A percentile compares a stretch with the other conserved stretches of the same genome.
phyloP scores from a whole-genome alignment of 2,329 filamentous ascomycete species.

The Mollisia scopiformis region DNA sequence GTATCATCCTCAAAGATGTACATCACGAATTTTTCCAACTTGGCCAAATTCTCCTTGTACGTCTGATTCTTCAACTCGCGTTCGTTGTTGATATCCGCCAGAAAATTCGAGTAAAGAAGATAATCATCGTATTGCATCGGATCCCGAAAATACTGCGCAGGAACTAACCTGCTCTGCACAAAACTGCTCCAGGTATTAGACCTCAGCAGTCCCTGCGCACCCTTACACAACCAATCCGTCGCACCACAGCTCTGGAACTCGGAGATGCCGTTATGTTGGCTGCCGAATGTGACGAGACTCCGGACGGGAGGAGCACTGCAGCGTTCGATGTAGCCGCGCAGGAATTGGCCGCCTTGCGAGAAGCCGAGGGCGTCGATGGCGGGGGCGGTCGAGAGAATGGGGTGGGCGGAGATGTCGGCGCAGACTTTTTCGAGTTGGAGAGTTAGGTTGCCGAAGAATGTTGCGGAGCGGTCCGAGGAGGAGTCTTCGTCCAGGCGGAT shows the following conservation, averaged over 20 bases:
- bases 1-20: constrained; percentile 86
- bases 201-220: constrained; percentile 76
- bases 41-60: constrained; percentile 73
- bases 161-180: constrained; percentile 81
- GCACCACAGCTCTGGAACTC: constrained; percentile 75
- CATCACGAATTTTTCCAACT: constrained; percentile 81
- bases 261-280: constrained; percentile 80
- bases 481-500: constrained; percentile 68
- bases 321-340: constrained; percentile 87
- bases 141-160: constrained; percentile 93
- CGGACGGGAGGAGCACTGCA: constrained; percentile 68
- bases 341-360: constrained; percentile 93
- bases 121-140: constrained; percentile 71
- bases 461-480: constrained; percentile 74
- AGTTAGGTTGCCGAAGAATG: constrained; percentile 90
- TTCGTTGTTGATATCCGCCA: constrained; percentile 98
- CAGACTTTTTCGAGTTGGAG: constrained; percentile 78
- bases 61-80: constrained; percentile 69
- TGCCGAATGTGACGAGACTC: constrained; percentile 71
- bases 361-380: constrained; percentile 92
- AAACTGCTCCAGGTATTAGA: constrained; percentile 79
- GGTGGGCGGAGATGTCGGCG: constrained; percentile 72
- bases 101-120: constrained; percentile 79
- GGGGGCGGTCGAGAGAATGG: constrained; percentile 79
- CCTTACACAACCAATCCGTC: constrained; percentile 79